Evolutionary conservation across 106 monocot species (phyloP).

Genomic region (Dioscorea dumetorum): DNA sequence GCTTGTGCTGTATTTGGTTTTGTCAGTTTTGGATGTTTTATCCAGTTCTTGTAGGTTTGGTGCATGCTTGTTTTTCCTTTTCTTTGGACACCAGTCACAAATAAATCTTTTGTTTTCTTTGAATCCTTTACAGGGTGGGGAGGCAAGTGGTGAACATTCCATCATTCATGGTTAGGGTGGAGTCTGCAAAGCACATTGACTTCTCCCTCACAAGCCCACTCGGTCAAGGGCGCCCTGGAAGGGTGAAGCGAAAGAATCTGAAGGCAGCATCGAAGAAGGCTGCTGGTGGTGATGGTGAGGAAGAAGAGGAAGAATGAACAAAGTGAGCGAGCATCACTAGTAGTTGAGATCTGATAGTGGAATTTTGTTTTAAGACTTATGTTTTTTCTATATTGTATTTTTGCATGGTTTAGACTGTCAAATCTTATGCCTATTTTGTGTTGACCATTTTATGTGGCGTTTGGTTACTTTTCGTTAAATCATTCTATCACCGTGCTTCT

Average conservation of each 20-base stretch:
- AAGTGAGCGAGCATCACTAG: not conserved
- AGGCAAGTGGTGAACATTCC: constrained; percentile 83
- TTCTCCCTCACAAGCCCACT: constrained; percentile 78
- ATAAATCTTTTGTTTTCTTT: not conserved
- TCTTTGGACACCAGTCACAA: too few species aligned
- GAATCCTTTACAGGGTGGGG: constrained; percentile 44
- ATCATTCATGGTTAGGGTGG: constrained; percentile 84
- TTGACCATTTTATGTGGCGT: too few species aligned
- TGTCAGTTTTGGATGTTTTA: too few species aligned
- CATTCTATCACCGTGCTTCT: too few species aligned
- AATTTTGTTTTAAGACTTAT: too few species aligned
- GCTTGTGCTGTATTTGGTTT: too few species aligned
- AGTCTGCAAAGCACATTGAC: constrained; percentile 82
- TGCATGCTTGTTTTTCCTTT: too few species aligned
- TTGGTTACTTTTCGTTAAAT: too few species aligned
- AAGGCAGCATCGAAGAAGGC: constrained; percentile 69
- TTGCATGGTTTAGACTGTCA: too few species aligned
- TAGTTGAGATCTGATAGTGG: not conserved
- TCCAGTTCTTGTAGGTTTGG: too few species aligned
- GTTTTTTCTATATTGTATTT: too few species aligned
- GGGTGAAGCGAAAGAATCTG: constrained; percentile 77
- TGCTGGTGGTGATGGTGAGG: constrained; percentile 51
- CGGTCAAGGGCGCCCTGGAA: constrained; percentile 65
- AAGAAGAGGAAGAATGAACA: constrained; percentile 64
- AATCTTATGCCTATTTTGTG: too few species aligned